Conservation (phyloP, 2,329 filamentous ascomycete genomes). For the Waltergamsia citrina region DNA sequence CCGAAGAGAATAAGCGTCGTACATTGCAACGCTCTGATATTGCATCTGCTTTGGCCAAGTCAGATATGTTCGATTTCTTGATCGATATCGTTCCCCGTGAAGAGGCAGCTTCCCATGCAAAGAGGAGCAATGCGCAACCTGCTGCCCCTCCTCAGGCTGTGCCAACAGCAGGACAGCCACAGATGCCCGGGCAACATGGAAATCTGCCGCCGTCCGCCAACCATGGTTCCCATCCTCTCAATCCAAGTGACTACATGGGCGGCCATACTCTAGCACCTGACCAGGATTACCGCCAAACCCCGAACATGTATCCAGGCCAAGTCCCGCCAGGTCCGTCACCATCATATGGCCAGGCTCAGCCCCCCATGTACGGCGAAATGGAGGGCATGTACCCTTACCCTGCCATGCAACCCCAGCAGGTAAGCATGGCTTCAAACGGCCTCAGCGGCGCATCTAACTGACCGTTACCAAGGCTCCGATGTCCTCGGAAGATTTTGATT, state of each 20-base stretch:
- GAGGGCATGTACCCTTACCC: conserved; percentile 81
- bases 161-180: conserved; percentile 38
- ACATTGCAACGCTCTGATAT: conserved; percentile 95
- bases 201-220: conserved; percentile 44
- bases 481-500: conserved; percentile 31
- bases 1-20: conserved; percentile 95
- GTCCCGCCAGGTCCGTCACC: conserved; percentile 64
- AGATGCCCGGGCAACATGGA: conserved; percentile 42
- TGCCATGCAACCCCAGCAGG: conserved; percentile 74
- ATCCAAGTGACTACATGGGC: conserved; percentile 52
- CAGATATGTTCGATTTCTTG: conserved; percentile 99
- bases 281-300: conserved; percentile 70
- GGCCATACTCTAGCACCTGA: conserved; percentile 57
- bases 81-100: conserved; percentile 98
- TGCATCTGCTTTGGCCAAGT: conserved; percentile 89
- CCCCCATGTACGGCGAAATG: conserved; percentile 70
- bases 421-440: conserved; percentile 35
- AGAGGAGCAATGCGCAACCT: conserved; percentile 54
- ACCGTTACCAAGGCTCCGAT: conserved; percentile 26
- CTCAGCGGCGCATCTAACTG: conserved; percentile 4
- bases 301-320: conserved; percentile 72
- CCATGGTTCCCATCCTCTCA: conserved; percentile 48
- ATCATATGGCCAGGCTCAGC: conserved; percentile 68
- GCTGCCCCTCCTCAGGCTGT: conserved; percentile 29
- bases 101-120: conserved; percentile 78